phyloP scores from a whole-genome alignment of 441 rosid genomes.

The Croton laevigatus region DNA sequence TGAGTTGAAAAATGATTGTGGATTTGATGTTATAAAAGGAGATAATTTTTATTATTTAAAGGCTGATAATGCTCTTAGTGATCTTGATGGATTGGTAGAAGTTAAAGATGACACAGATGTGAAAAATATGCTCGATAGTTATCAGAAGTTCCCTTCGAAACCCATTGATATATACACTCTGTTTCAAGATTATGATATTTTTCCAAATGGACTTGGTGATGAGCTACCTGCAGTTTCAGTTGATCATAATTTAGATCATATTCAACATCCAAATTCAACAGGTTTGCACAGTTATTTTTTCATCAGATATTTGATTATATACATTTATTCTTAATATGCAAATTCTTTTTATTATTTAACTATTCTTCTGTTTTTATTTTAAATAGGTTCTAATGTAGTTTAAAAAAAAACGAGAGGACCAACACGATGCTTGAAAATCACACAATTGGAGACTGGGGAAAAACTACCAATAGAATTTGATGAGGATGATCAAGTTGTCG shows the following conservation, averaged over 20 bases:
- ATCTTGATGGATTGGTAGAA: not conserved
- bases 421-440: not conserved
- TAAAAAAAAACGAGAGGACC: constrained; percentile 1
- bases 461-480: not conserved
- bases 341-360: too few species aligned
- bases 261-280: not conserved
- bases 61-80: too few species aligned
- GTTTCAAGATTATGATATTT: not conserved
- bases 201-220: not conserved
- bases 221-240: not conserved
- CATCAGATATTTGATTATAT: not conserved
- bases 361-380: not conserved
- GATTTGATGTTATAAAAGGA: too few species aligned
- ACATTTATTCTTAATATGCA: too few species aligned
- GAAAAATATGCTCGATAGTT: not conserved
- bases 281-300: not conserved
- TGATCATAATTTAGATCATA: not conserved
- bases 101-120: not conserved
- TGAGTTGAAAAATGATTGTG: too few species aligned
- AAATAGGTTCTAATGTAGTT: not conserved
- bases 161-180: not conserved
- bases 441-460: not conserved
- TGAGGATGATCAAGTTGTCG: not conserved
- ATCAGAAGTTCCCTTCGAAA: not conserved
- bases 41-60: too few species aligned